A percentile compares a stretch with the other conserved stretches of the same genome.
phyloP scores from a whole-genome alignment of 1,284 basidiomycete genomes.

The Schizophyllum commune region DNA sequence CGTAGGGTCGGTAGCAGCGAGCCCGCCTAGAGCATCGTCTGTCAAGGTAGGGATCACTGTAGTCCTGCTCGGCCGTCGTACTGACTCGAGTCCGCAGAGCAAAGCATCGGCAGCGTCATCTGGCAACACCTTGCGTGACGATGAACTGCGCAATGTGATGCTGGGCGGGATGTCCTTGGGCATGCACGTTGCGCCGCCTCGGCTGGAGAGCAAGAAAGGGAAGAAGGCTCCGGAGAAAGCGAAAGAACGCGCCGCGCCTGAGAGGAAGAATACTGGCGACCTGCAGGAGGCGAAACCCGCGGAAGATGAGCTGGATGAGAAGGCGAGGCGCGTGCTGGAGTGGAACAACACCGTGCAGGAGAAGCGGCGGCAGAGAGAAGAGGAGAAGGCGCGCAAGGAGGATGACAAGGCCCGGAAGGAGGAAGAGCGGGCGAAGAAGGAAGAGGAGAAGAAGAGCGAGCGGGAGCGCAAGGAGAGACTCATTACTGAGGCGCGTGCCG shows the following conservation, averaged over 20 bases:
- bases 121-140: conserved; percentile 3
- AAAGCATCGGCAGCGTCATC: background rate
- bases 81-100: background rate
- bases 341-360: background rate
- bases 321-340: background rate
- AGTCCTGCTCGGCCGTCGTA: background rate
- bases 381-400: background rate
- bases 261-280: conserved; percentile 9
- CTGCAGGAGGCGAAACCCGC: conserved; percentile 9
- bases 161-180: conserved; percentile 9
- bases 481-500: background rate
- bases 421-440: background rate
- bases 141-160: conserved; percentile 7
- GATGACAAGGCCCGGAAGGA: background rate
- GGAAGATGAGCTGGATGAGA: background rate
- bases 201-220: conserved; percentile 10
- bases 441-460: background rate
- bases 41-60: background rate
- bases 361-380: background rate
- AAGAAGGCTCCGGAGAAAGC: conserved; percentile 13
- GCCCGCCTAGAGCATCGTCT: background rate
- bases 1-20: background rate
- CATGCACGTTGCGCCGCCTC: conserved; percentile 10
- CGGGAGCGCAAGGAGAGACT: background rate
- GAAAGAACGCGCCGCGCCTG: conserved; percentile 8